Conservation (phyloP, 225 moss, liverwort and hornwort genomes). For the Marchantia polymorpha region DNA sequence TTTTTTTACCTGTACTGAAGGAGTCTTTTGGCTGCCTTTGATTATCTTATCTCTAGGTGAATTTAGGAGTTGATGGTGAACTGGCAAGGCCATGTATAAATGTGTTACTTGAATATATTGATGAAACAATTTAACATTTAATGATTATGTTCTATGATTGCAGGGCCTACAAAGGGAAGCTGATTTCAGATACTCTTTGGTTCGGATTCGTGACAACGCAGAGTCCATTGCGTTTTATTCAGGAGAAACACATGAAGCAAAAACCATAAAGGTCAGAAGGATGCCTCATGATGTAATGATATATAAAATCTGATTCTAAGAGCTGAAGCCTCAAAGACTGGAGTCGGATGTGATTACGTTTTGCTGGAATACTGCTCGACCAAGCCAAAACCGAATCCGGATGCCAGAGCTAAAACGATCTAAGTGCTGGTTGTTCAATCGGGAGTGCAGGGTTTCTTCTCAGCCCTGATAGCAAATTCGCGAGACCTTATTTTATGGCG, state of each 20-base stretch:
- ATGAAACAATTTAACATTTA: background rate
- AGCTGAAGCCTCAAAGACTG: background rate
- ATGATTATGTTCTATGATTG: conserved; percentile 3
- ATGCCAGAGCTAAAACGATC: background rate
- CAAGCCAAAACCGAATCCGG: background rate
- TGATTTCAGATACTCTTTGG: conserved; percentile 92
- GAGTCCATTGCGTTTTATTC: conserved; percentile 94
- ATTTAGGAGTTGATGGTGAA: background rate
- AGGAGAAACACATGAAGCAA: conserved; percentile 81
- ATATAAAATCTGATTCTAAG: background rate
- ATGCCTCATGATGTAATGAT: background rate
- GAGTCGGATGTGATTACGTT: background rate
- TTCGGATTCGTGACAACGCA: conserved; percentile 90
- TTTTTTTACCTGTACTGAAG: background rate
- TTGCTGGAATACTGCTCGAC: too few species aligned
- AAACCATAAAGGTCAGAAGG: conserved; percentile 62
- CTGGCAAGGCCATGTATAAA: background rate
- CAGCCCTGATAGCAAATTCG: conserved; percentile 66
- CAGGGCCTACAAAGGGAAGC: conserved; percentile 92
- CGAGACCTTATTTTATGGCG: conserved; percentile 86
- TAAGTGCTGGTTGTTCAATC: background rate
- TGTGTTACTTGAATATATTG: background rate
- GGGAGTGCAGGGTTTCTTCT: conserved; percentile 61
- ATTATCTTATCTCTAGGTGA: background rate
- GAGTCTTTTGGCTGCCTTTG: background rate